Base-by-base conservation (phyloP, 2,329 filamentous ascomycete species). In the Bipolaris victoriae region DNA sequence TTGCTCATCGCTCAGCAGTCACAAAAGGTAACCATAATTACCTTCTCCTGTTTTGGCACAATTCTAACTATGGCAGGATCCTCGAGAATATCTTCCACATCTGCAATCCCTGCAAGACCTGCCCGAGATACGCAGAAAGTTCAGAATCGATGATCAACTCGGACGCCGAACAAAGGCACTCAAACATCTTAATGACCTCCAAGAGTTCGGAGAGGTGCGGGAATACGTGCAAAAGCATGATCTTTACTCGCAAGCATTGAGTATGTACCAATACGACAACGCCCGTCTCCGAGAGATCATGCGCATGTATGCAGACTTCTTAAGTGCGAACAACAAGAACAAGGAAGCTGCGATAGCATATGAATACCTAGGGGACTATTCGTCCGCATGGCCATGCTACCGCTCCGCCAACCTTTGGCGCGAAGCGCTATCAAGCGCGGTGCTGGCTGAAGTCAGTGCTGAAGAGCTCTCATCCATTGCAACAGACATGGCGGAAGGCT, bases 1-100 rank as follows among this genome's bases (percentile, higher is more conserved):
- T 82, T 99, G 10, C 82, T 97, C 5, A 91, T 99, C 11, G 95
- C 95, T 0, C 95, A 99, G 71, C 93, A 97, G 72, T 95, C 93
- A 0, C 95, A 99, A 77, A 91, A 94, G 73, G 81, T 82, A 74
- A 20, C 43, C 7, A 7, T 3, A 11, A 7, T 4, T 47, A 1
- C 13, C 20, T 1, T 10, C 18, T 31, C 13, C 2, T 7, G 15
- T 24, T 11, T 16, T n/a, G 48, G 3, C 18, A 24, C 46, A n/a
- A 11, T 29, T 13, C 45, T 60, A 47, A 50, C 10, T 37, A 22
- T 29, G 7, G 16, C 7, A 83, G 72, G 95, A 99, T 68, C 95
- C 95, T 1, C 84, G 92, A 65, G 95, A 99, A 75, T 99, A 99
- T 67, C 85, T 98, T 7, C 95, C 95, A 3, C 98, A 98, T 72